phyloP scores from a whole-genome alignment of 2,329 filamentous ascomycete genomes.

The Xylaria sp. region DNA sequence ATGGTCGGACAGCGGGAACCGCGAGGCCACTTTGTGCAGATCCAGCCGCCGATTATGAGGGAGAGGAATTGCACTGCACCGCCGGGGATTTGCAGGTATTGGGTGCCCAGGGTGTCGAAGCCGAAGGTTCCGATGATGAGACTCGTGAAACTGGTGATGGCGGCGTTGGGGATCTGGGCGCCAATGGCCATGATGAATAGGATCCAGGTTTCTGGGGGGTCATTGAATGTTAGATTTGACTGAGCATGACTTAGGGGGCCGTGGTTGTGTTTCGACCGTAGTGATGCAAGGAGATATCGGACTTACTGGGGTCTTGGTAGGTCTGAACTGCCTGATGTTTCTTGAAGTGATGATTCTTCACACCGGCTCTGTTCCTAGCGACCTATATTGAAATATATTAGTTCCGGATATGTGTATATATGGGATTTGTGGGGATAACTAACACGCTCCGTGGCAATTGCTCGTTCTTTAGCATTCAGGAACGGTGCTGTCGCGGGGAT shows the following conservation, averaged over 20 bases:
- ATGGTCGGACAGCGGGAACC: conserved; percentile 50
- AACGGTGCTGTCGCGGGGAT: conserved; percentile 57
- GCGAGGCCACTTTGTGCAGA: conserved; percentile 46
- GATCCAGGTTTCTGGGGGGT: conserved; percentile 47
- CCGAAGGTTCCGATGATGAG: conserved; percentile 28
- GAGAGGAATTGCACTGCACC: conserved; percentile 53
- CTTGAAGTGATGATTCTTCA: conserved; percentile 49
- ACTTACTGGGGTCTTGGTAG: conserved; percentile 36
- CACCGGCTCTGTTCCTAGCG: conserved; percentile 45
- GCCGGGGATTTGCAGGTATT: conserved; percentile 56
- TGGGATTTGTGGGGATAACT: conserved; percentile 1
- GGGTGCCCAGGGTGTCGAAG: conserved; percentile 45
- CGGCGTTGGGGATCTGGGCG: conserved; percentile 52
- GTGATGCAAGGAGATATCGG: background rate
- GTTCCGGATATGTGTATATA: background rate
- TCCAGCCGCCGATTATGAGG: conserved; percentile 44
- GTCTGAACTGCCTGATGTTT: conserved; percentile 44
- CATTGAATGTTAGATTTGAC: background rate
- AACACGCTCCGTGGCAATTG: conserved; percentile 46
- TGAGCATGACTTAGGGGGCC: background rate
- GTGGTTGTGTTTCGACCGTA: background rate
- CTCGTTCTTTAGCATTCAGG: conserved; percentile 51
- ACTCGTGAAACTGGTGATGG: conserved; percentile 43
- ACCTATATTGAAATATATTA: conserved; percentile 29
- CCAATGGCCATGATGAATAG: conserved; percentile 48